Evolutionary conservation across 257 asterid species (phyloP), one percentile per base, ranked within the genome.

Genomic region (Solanum rostratum): DNA sequence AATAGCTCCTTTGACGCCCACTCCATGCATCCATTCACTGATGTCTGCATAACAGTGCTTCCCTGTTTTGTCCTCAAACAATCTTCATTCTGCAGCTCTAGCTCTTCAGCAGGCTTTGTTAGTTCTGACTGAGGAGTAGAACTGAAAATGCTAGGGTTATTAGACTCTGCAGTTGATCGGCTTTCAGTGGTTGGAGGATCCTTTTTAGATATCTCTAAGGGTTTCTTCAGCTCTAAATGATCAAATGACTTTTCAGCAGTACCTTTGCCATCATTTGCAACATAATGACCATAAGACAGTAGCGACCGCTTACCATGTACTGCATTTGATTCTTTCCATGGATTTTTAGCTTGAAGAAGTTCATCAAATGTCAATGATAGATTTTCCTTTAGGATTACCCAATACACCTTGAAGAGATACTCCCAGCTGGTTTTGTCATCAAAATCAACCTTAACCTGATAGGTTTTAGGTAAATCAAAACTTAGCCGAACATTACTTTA

Each of bases 341-440:
- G 95, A 15, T 82, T 90, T 85, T 87, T 90, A 52, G 97, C 98
- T 88, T 91, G 95, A 70, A 87, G 86, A 84, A 96, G 94, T 89
- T 96, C 98, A 82, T 71, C 82, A 43, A 92, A 62, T 30, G 95
- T 94, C 86, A 96, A 88, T 0, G 95, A 93, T 63, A 93, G 84
- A 70, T 89, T 90, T 82, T 90, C 94, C 83, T 91, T 94, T 86
- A 96, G 88, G 86, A 46, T 59, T 79, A 91, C 89, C 99, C 99
- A 96, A 85, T 96, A 96, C 74, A 92, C 90, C 89, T 96, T 94
- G 90, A 96, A 96, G 85, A 96, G 97, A 91, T 96, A 93, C 85
- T 96, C 99, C 97, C 98, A 96, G 91, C 98, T 94, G 59, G 82
- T 85, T 84, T 87, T 84, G 90, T 96, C 99, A 85, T 96, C 98